These are phyloP conservation scores for Nigrograna mackinnonii DNA, from an alignment of 2,329 filamentous ascomycete species.

Conservation along the genomic window DNA sequence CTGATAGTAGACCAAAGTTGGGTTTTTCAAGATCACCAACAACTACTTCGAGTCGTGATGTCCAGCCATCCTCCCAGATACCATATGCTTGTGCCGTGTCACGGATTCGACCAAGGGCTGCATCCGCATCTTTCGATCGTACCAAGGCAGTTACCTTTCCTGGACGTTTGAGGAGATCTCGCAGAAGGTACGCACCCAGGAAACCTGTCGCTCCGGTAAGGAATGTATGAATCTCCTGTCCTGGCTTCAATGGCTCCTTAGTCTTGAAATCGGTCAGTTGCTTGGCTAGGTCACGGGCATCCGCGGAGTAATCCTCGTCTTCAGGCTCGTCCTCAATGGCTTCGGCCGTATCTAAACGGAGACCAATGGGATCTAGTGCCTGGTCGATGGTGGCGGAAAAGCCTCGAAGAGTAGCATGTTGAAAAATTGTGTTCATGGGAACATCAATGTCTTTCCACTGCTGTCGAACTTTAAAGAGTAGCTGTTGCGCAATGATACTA, in stretches of 20 bases:
- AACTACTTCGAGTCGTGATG: slow-evolving; percentile 66
- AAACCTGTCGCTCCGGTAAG: slow-evolving; percentile 91
- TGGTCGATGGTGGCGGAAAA: slow-evolving; percentile 59
- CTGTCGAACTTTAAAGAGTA: slow-evolving; percentile 71
- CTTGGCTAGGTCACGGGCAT: slow-evolving; percentile 55
- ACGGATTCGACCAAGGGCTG: slow-evolving; percentile 67
- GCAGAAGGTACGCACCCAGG: slow-evolving; percentile 78
- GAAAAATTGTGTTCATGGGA: slow-evolving; percentile 72
- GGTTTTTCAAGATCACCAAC: slow-evolving; percentile 75
- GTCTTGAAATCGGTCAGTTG: slow-evolving; percentile 48
- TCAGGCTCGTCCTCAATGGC: slow-evolving; percentile 50
- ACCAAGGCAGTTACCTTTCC: slow-evolving; percentile 75
- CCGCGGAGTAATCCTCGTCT: slow-evolving; percentile 57
- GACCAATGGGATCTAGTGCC: slow-evolving; percentile 52
- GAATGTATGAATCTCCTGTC: slow-evolving; percentile 65
- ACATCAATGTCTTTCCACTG: slow-evolving; percentile 67
- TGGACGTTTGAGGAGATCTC: slow-evolving; percentile 70
- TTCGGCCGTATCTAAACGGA: slow-evolving; percentile 45
- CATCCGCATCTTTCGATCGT: slow-evolving; percentile 65
- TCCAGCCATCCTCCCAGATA: slow-evolving; percentile 75
- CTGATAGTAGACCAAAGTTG: slow-evolving; percentile 70
- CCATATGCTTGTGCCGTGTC: slow-evolving; percentile 75
- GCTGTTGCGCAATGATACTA: slow-evolving; percentile 78
- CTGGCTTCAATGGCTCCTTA: slow-evolving; percentile 43
- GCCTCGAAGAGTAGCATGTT: slow-evolving; percentile 63